Evolutionary conservation across 345 rosid genomes (phyloP), one percentile per base, ranked within the genome.

Genomic region (Populus alba): DNA sequence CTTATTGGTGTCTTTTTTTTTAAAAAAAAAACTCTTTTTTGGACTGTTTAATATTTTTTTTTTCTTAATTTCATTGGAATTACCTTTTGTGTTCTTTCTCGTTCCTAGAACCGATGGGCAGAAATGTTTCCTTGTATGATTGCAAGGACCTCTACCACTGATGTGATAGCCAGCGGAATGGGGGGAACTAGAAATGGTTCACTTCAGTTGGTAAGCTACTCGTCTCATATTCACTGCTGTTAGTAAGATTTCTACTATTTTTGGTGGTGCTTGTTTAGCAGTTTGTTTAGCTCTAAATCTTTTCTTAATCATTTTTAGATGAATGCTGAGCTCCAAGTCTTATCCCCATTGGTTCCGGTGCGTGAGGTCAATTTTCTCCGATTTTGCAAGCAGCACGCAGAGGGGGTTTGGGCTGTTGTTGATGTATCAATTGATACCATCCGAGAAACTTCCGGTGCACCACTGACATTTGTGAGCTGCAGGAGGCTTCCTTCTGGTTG

Each of bases 401-500:
- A 91, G 70, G 97, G 97, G 27, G 90, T 94, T 35, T 94, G 99
- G 99, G 97, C 95, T 6, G 97, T 97, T 35, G 99, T 91, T 6
- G 99, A 97, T 79, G 97, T 97, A 76, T 97, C 99, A 3, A 72
- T 94, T 16, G 98, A 94, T 77, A 70, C 77, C 8, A 82, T 89
- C 78, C 78, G 87, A 29, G 96, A 91, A 70, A 76, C 84, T 18
- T 79, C 94, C 0, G 90, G 90, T 37, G 82, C 89, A 18, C 83
- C 89, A 31, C 83, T 88, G n/a, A 31, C 88, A 6, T 89, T 75
- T 79, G 72, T 86, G 13, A 88, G 59, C 80, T 92, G 96, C 72
- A 81, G 92, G 87, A 92, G 98, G 86, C 96, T 94, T 66, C 99
- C 99, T 47, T 97, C 99, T 0, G 99, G 98, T 78, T 97, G 98